These are phyloP conservation scores for Bothriochloa decipiens DNA, from an alignment of 176 grass and related monocot species.

Conservation along the genomic window DNA sequence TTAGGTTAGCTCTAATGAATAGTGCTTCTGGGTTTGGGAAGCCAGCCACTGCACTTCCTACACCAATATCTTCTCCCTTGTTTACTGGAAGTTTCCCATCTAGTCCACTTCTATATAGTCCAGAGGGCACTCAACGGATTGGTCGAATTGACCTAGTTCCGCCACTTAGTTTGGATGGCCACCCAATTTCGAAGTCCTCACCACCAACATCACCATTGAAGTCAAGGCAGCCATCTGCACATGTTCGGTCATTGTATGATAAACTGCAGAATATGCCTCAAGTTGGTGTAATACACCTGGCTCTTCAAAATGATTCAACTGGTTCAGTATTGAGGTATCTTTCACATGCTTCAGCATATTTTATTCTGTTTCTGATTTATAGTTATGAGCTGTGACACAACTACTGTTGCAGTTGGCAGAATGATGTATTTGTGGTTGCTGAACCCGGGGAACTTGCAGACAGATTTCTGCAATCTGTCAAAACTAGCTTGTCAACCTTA, in stretches of 20 bases:
- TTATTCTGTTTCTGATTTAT: constrained; percentile 21
- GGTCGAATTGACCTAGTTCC: constrained; percentile 88
- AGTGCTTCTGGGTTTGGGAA: constrained; percentile 75
- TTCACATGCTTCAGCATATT: background rate
- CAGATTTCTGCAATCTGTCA: constrained; percentile 89
- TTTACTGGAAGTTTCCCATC: constrained; percentile 99
- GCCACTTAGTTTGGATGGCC: constrained; percentile 87
- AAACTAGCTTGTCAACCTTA: constrained; percentile 69
- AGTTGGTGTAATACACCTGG: constrained; percentile 90
- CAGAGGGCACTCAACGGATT: constrained; percentile 78
- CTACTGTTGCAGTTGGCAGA: constrained; percentile 84
- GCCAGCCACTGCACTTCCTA: constrained; percentile 63
- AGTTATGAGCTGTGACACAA: constrained; percentile 27
- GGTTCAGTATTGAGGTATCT: constrained; percentile 93
- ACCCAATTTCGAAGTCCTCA: constrained; percentile 58
- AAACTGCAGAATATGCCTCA: constrained; percentile 98
- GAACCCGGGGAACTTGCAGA: constrained; percentile 69
- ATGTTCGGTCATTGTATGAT: constrained; percentile 74
- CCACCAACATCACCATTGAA: constrained; percentile 77
- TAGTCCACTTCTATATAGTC: constrained; percentile 92
- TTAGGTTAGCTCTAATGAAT: constrained; percentile 75
- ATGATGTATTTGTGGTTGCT: constrained; percentile 98
- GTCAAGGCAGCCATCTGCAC: constrained; percentile 67
- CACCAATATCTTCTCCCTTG: constrained; percentile 86
- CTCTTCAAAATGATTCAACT: constrained; percentile 92